phyloP scores from a whole-genome alignment of 164 flowering plant genomes.

The Saururus chinensis region DNA sequence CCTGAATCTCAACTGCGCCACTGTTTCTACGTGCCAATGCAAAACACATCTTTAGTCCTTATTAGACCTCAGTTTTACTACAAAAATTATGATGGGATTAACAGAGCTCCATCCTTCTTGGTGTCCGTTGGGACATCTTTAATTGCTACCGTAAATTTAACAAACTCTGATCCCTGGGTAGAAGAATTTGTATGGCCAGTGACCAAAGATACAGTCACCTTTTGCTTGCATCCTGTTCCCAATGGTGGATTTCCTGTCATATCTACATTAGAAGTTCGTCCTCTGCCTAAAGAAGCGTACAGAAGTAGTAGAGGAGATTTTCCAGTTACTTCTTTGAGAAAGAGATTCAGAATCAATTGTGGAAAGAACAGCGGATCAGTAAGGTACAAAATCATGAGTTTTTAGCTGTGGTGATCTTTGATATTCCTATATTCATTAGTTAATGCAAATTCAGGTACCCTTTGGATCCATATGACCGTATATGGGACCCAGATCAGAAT shows the following conservation, averaged over 20 bases:
- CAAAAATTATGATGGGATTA: conserved; percentile 62
- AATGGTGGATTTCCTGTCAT: conserved; percentile 61
- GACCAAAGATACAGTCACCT: conserved; percentile 33
- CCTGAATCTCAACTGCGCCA: conserved; percentile 35
- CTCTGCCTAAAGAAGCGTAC: conserved; percentile 64
- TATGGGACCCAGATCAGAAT: conserved; percentile 64
- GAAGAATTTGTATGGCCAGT: conserved; percentile 76
- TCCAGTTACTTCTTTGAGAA: conserved; percentile 35
- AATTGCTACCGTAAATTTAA: conserved; percentile 34
- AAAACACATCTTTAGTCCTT: conserved; percentile 41
- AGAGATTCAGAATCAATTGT: conserved; percentile 54
- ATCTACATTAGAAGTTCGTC: conserved; percentile 66
- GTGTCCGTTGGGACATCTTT: conserved; percentile 74
- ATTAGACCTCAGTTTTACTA: conserved; percentile 63
- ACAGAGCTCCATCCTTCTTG: conserved; percentile 54
- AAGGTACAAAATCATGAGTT: conserved; percentile 22
- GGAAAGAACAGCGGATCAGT: conserved; percentile 48
- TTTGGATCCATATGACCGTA: conserved; percentile 64
- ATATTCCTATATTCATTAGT: no score
- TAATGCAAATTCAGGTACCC: conserved; percentile 48
- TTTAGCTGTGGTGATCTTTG: not conserved
- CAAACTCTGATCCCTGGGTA: conserved; percentile 51
- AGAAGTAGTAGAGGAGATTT: conserved; percentile 28
- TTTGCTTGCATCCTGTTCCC: conserved; percentile 52
- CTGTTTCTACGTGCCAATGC: conserved; percentile 51